Conservation (phyloP, 2,329 filamentous ascomycete species). For the Tolypocladium inflatum region DNA sequence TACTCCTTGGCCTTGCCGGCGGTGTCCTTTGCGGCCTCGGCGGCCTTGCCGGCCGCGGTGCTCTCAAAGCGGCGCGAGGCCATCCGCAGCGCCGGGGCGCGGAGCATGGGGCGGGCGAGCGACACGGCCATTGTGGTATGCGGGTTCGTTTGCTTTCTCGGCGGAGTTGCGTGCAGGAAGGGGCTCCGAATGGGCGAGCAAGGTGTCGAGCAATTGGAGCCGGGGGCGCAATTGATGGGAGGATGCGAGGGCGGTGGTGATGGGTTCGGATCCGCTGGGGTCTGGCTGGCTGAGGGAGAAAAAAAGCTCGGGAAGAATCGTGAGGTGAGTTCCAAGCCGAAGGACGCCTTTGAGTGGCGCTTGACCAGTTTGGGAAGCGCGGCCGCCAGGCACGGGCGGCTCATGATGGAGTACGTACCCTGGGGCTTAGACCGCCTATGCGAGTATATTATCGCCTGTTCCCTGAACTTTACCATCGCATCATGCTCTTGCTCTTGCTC, state of each 20-base stretch:
- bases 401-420: background rate
- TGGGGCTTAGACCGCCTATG: background rate
- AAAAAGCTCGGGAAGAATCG: slow-evolving; percentile 41
- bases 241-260: slow-evolving; percentile 9
- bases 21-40: slow-evolving; percentile 28
- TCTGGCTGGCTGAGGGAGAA: slow-evolving; percentile 24
- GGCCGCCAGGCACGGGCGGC: background rate
- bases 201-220: background rate
- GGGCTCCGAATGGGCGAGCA: slow-evolving; percentile 1
- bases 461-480: background rate
- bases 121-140: slow-evolving; percentile 18
- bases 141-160: background rate
- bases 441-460: background rate
- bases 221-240: slow-evolving; percentile 26
- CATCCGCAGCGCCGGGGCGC: slow-evolving; percentile 35
- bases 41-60: slow-evolving; percentile 31
- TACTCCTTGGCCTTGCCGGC: slow-evolving; percentile 35
- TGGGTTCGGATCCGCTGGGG: slow-evolving; percentile 13
- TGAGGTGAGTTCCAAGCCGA: slow-evolving; percentile 15
- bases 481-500: background rate
- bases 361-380: slow-evolving; percentile 18
- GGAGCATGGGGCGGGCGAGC: slow-evolving; percentile 34
- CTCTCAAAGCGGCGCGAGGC: slow-evolving; percentile 53
- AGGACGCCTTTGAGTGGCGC: slow-evolving; percentile 7
- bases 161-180: slow-evolving; percentile 3